phyloP scores from a whole-genome alignment of 768 basidiomycete genomes.

The Tricholoma terreum region DNA sequence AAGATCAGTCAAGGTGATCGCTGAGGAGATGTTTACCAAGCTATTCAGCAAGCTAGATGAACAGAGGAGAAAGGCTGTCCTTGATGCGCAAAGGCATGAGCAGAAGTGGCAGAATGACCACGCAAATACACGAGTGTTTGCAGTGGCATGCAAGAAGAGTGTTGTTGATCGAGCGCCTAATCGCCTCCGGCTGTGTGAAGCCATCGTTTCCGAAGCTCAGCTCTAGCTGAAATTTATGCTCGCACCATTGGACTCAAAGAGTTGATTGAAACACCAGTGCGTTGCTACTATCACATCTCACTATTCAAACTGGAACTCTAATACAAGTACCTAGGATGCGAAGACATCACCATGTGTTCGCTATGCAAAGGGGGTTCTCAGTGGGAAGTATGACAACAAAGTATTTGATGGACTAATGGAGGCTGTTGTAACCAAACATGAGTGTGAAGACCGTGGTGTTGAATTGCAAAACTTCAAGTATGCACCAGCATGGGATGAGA shows the following conservation, averaged over 20 bases:
- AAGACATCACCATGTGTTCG: background rate
- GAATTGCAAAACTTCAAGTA: background rate
- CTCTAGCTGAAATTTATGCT: background rate
- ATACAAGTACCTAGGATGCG: no score
- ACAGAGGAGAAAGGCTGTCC: background rate
- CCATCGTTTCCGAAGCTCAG: background rate
- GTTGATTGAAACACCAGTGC: background rate
- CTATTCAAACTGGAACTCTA: no score
- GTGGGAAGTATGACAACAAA: background rate
- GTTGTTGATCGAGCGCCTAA: background rate
- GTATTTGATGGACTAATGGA: background rate
- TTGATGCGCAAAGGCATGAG: background rate
- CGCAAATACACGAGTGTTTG: background rate
- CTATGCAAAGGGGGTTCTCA: no score
- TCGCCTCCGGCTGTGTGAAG: background rate
- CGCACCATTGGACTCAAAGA: background rate
- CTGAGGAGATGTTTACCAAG: background rate
- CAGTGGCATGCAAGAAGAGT: background rate
- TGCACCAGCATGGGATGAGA: no score
- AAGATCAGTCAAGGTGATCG: background rate
- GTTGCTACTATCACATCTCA: no score
- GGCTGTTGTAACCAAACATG: background rate
- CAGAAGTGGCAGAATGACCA: background rate
- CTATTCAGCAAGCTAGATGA: background rate
- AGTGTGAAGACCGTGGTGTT: background rate